These are phyloP conservation scores for Albifimbria verrucaria DNA, from an alignment of 2,329 filamentous ascomycete species.

Conservation along the genomic window DNA sequence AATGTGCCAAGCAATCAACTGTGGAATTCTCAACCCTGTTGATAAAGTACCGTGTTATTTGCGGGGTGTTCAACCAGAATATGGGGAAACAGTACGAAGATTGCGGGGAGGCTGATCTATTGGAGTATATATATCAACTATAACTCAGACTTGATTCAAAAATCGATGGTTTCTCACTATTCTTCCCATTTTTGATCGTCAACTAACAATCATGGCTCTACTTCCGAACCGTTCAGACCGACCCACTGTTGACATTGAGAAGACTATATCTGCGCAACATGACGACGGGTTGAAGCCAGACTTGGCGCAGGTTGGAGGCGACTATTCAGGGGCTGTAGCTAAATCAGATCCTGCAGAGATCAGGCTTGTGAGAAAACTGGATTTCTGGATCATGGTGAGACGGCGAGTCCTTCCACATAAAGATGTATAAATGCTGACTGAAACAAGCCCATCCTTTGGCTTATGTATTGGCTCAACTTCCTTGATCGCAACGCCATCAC, in stretches of 20 bases:
- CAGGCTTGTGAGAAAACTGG: conserved; percentile 29
- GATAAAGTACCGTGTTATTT: background rate
- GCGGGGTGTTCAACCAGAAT: background rate
- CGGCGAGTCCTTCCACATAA: background rate
- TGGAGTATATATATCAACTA: background rate
- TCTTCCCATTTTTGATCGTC: too few species aligned
- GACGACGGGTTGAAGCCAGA: background rate
- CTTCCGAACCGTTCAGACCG: background rate
- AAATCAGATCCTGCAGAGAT: conserved; percentile 30
- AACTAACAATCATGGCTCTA: background rate
- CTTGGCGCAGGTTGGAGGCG: conserved; percentile 4
- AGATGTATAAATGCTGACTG: conserved; percentile 34
- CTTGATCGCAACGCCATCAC: conserved; percentile 41
- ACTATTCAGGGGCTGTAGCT: conserved; percentile 26
- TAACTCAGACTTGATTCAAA: too few species aligned
- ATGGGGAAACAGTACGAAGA: background rate
- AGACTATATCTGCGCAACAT: background rate
- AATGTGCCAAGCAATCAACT: background rate
- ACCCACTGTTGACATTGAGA: background rate
- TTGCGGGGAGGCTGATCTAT: background rate
- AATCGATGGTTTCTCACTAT: too few species aligned
- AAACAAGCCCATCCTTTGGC: conserved; percentile 26
- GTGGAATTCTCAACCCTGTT: background rate
- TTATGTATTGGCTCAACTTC: conserved; percentile 36
- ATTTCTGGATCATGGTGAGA: conserved; percentile 30